These are phyloP conservation scores for Talaromyces funiculosus DNA, from an alignment of 2,329 filamentous ascomycete genomes.

Conservation along the genomic window DNA sequence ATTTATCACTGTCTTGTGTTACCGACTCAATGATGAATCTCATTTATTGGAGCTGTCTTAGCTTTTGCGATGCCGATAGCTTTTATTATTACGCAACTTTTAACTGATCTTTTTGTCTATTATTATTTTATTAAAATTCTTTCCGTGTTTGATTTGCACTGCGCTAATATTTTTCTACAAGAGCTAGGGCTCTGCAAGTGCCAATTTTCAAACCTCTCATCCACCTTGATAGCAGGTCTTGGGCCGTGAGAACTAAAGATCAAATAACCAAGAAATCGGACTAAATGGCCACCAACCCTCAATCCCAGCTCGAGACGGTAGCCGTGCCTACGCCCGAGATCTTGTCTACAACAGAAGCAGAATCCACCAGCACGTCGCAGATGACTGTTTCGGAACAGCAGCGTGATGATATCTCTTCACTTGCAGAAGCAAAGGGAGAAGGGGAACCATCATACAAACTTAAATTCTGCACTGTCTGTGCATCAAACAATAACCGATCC, in stretches of 20 bases:
- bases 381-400: constrained; percentile 13
- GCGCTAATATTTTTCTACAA: constrained; percentile 6
- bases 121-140: too few relatives aligned
- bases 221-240: constrained; percentile 28
- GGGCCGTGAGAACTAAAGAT: not conserved
- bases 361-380: constrained; percentile 12
- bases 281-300: constrained; percentile 47
- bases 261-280: not conserved
- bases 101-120: not conserved
- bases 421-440: constrained; percentile 11
- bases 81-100: constrained; percentile 43
- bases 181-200: constrained; percentile 27
- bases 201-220: constrained; percentile 30
- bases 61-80: constrained; percentile 54
- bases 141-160: too few relatives aligned
- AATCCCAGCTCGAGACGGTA: constrained; percentile 46
- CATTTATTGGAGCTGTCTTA: constrained; percentile 76
- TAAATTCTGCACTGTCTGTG: constrained; percentile 97
- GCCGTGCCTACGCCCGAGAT: constrained; percentile 36
- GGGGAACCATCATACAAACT: constrained; percentile 64
- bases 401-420: constrained; percentile 15
- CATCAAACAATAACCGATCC: constrained; percentile 97
- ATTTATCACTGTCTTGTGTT: not conserved
- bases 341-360: constrained; percentile 22
- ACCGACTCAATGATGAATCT: constrained; percentile 48